A percentile compares a stretch with the other conserved stretches of the same genome.
Evolutionary conservation across 208 protist species (phyloP).

Genomic region (Wallacemonas sp.): DNA sequence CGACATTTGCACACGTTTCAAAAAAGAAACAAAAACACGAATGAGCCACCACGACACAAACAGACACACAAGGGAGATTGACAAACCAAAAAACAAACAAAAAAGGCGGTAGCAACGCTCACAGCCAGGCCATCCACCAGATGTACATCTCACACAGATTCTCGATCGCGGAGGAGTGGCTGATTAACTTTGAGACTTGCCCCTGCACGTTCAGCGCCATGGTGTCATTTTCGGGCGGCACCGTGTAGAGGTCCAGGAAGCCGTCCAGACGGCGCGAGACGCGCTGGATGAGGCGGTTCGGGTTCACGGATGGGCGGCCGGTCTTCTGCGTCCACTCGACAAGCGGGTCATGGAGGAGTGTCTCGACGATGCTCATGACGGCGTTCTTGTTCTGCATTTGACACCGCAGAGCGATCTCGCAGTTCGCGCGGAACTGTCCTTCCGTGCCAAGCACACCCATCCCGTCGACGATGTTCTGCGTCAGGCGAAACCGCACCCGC

Average conservation of each 20-base stretch:
- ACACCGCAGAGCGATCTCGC: constrained; percentile 86
- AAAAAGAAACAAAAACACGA: too few species aligned
- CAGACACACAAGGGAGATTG: neutral
- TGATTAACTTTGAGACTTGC: constrained; percentile 93
- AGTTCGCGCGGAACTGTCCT: constrained; percentile 89
- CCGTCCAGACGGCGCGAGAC: constrained; percentile 80
- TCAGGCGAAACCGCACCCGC: constrained; percentile 96
- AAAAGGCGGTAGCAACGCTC: neutral
- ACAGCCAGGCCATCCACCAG: constrained; percentile 97
- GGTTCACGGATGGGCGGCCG: constrained; percentile 21
- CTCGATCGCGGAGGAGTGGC: constrained; percentile 87
- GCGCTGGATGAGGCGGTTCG: constrained; percentile 64
- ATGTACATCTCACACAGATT: constrained; percentile 95
- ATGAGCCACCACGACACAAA: too few species aligned
- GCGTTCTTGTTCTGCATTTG: constrained; percentile 92
- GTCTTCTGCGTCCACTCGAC: constrained; percentile 88
- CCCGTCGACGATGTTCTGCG: constrained; percentile 95
- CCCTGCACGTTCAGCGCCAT: constrained; percentile 89
- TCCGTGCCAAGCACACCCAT: constrained; percentile 94
- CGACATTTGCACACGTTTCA: too few species aligned
- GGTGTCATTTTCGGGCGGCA: constrained; percentile 54
- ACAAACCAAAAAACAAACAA: neutral
- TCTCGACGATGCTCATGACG: constrained; percentile 95
- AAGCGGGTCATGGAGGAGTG: constrained; percentile 96
- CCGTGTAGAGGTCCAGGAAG: constrained; percentile 77